Evolutionary conservation across 176 grass and related monocot genomes (phyloP).

Genomic region (Typha latifolia): DNA sequence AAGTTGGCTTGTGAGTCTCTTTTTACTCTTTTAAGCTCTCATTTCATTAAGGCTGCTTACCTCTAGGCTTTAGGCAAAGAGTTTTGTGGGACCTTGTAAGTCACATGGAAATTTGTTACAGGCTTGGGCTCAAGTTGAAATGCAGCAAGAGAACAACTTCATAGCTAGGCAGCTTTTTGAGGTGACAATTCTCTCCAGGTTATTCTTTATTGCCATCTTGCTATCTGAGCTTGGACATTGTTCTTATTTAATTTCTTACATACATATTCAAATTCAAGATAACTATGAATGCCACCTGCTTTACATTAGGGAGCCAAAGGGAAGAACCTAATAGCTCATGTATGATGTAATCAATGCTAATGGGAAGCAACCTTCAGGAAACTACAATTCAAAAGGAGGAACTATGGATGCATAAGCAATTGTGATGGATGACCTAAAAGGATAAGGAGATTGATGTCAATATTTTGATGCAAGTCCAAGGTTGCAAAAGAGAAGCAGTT

Average conservation of each 20-base stretch:
- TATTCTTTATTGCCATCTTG: constrained; percentile 13
- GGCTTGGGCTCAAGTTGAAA: constrained; percentile 96
- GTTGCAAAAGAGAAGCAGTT: too few relatives aligned
- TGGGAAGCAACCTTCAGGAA: too few relatives aligned
- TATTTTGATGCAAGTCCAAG: too few relatives aligned
- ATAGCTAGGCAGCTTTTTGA: constrained; percentile 91
- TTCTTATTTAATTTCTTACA: background rate
- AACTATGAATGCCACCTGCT: too few relatives aligned
- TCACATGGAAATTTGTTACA: constrained; percentile 29
- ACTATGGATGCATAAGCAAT: too few relatives aligned
- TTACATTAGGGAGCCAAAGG: too few relatives aligned
- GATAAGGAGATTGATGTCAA: too few relatives aligned
- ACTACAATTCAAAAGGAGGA: too few relatives aligned
- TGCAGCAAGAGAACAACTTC: constrained; percentile 62
- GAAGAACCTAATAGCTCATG: too few relatives aligned
- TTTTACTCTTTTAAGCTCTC: constrained; percentile 10
- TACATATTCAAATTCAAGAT: background rate
- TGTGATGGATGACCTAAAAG: too few relatives aligned
- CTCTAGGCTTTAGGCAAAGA: background rate
- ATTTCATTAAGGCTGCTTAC: background rate
- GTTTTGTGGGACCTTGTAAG: constrained; percentile 10
- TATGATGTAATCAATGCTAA: too few relatives aligned
- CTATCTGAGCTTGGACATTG: background rate
- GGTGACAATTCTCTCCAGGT: constrained; percentile 48
- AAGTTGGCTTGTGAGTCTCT: constrained; percentile 94